These are phyloP conservation scores for Calycina herbarum DNA, from an alignment of 2,329 filamentous ascomycete genomes.

Conservation along the genomic window DNA sequence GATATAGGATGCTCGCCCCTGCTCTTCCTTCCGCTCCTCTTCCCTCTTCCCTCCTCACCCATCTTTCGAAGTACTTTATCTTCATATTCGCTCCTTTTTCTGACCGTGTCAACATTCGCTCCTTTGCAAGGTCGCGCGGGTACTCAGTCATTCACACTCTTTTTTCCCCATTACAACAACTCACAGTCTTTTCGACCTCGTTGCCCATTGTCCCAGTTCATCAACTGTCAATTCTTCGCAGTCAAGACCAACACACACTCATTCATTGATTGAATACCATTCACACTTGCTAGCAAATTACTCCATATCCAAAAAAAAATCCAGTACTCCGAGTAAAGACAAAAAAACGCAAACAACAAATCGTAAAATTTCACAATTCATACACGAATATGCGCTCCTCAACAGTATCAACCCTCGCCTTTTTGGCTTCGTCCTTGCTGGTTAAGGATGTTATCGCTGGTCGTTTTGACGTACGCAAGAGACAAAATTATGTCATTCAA, in stretches of 20 bases:
- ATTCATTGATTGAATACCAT: slow-evolving; percentile 31
- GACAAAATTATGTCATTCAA: slow-evolving; percentile 23
- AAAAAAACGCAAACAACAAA: not conserved
- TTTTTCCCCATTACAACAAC: slow-evolving; percentile 8
- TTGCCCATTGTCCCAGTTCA: slow-evolving; percentile 8
- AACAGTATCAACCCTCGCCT: slow-evolving; percentile 29
- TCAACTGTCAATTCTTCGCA: not conserved
- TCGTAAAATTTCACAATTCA: not conserved
- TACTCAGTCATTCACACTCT: slow-evolving; percentile 16
- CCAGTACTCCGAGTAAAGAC: not conserved
- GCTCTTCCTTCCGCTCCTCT: slow-evolving; percentile 11
- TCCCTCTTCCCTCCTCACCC: slow-evolving; percentile 11
- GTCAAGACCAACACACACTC: slow-evolving; percentile 11
- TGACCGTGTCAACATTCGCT: slow-evolving; percentile 14
- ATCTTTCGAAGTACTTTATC: slow-evolving; percentile 12
- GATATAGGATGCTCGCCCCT: not conserved
- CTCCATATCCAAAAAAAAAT: not conserved
- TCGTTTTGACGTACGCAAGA: slow-evolving; percentile 23
- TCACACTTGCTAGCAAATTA: slow-evolving; percentile 10
- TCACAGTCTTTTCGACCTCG: slow-evolving; percentile 2
- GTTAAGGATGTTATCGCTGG: slow-evolving; percentile 32
- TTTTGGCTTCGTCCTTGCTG: slow-evolving; percentile 36
- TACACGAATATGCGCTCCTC: slow-evolving; percentile 31
- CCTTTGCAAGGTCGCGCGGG: slow-evolving; percentile 20
- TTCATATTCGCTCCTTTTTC: slow-evolving; percentile 11